Evolutionary conservation across 805 yeast species (phyloP).

Genomic region (Sungouiella blattae): DNA sequence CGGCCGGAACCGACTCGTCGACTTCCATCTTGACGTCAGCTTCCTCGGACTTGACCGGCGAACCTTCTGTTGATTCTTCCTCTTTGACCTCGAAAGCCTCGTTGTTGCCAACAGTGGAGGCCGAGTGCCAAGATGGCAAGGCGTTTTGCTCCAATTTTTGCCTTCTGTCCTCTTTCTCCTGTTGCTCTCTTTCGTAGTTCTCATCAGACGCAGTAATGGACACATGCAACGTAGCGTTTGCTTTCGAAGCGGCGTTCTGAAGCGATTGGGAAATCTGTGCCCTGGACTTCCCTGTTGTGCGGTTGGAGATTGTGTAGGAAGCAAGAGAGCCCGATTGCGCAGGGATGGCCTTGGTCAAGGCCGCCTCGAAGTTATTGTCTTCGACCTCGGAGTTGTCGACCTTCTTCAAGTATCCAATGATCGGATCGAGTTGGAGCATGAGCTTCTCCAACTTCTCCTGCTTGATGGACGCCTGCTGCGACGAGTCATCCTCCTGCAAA

Average conservation of each 20-base stretch:
- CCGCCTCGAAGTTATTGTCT: slow-evolving; percentile 42
- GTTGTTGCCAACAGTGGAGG: slow-evolving; percentile 79
- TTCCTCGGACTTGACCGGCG: slow-evolving; percentile 44
- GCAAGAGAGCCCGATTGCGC: slow-evolving; percentile 70
- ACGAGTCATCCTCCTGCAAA: slow-evolving; percentile 83
- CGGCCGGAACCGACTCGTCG: slow-evolving; percentile 3
- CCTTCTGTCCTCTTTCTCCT: slow-evolving; percentile 63
- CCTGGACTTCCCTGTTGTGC: slow-evolving; percentile 31
- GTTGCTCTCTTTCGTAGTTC: slow-evolving; percentile 60
- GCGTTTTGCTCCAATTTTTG: slow-evolving; percentile 85
- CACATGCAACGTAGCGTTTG: slow-evolving; percentile 86
- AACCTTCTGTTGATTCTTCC: slow-evolving; percentile 3
- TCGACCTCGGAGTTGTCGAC: slow-evolving; percentile 40
- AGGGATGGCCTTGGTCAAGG: slow-evolving; percentile 79
- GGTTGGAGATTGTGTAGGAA: slow-evolving; percentile 60
- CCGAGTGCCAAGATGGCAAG: slow-evolving; percentile 93
- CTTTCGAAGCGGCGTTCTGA: slow-evolving; percentile 52
- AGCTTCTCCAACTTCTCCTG: slow-evolving; percentile 78
- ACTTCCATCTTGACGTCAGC: slow-evolving; percentile 13
- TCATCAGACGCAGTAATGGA: slow-evolving; percentile 87
- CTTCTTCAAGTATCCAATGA: slow-evolving; percentile 71
- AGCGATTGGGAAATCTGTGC: slow-evolving; percentile 29
- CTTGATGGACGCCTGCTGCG: slow-evolving; percentile 73
- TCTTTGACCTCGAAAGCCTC: slow-evolving; percentile 41
- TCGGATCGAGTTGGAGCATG: slow-evolving; percentile 87